phyloP scores from a whole-genome alignment of 139 green algal species.

The Chlamydomonas incerta region DNA sequence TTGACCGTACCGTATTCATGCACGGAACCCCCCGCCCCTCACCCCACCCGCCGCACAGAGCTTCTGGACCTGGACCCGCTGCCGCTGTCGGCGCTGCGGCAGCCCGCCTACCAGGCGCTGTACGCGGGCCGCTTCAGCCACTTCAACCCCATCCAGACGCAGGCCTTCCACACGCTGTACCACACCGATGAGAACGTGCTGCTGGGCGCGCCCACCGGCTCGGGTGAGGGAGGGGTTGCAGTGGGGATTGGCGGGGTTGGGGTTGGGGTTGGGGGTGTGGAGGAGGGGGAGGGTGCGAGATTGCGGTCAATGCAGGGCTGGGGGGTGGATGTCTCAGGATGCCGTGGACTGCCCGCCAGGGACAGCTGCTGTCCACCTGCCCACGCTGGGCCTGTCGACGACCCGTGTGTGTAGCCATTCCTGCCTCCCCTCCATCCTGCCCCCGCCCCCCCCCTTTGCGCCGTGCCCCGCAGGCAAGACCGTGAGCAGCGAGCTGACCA shows the following conservation, averaged over 20 bases:
- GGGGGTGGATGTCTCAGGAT: too few species aligned
- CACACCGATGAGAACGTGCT: slow-evolving; percentile 96
- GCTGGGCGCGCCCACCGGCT: slow-evolving; percentile 93
- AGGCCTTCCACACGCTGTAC: slow-evolving; percentile 97
- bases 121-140: slow-evolving; percentile 80
- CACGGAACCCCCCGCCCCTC: too few species aligned
- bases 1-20: not conserved
- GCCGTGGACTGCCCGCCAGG: too few species aligned
- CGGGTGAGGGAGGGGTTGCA: slow-evolving; percentile 17
- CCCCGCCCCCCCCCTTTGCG: not conserved
- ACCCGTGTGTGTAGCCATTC: too few species aligned
- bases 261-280: too few species aligned
- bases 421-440: too few species aligned
- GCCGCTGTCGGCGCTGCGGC: slow-evolving; percentile 84
- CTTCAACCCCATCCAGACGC: slow-evolving; percentile 97
- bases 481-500: slow-evolving; percentile 92
- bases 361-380: too few species aligned
- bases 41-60: slow-evolving; percentile 69
- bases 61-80: slow-evolving; percentile 96
- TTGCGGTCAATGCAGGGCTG: too few species aligned
- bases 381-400: too few species aligned
- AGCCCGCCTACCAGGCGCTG: slow-evolving; percentile 77
- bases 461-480: slow-evolving; percentile 88
- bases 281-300: too few species aligned
- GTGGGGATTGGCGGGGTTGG: too few species aligned